Evolutionary conservation across 208 protist genomes (phyloP).

Genomic region (Porcisia deanei): DNA sequence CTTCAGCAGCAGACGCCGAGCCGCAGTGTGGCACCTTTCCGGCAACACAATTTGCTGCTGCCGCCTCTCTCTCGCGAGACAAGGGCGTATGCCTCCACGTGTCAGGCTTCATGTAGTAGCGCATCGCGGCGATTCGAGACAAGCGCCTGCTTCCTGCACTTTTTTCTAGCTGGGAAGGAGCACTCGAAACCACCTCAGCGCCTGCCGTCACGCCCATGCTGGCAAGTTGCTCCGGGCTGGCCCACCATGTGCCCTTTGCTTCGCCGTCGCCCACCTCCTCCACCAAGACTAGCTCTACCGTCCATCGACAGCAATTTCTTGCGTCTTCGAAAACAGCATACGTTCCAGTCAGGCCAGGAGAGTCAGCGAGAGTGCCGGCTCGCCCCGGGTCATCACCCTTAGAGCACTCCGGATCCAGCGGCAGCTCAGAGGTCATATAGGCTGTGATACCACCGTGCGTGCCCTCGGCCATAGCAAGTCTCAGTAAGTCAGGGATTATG

Average conservation of each 20-base stretch:
- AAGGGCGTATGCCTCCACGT: conserved; percentile 18
- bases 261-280: background rate
- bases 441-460: background rate
- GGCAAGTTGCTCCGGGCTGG: conserved; percentile 2
- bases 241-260: background rate
- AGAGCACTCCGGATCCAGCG: background rate
- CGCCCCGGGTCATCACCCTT: background rate
- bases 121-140: background rate
- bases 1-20: background rate
- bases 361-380: background rate
- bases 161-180: background rate
- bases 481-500: conserved; percentile 6
- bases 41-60: background rate
- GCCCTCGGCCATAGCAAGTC: background rate
- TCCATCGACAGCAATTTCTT: conserved; percentile 1
- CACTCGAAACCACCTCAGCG: background rate
- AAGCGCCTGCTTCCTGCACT: background rate
- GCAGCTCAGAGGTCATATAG: conserved; percentile 6
- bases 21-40: background rate
- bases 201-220: background rate
- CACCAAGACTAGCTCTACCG: conserved; percentile 3
- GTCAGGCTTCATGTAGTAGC: conserved; percentile 17
- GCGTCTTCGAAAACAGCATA: conserved; percentile 17
- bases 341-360: background rate
- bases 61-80: background rate